These are phyloP conservation scores for Lycium barbarum DNA, from an alignment of 257 asterid species.

Conservation along the genomic window DNA sequence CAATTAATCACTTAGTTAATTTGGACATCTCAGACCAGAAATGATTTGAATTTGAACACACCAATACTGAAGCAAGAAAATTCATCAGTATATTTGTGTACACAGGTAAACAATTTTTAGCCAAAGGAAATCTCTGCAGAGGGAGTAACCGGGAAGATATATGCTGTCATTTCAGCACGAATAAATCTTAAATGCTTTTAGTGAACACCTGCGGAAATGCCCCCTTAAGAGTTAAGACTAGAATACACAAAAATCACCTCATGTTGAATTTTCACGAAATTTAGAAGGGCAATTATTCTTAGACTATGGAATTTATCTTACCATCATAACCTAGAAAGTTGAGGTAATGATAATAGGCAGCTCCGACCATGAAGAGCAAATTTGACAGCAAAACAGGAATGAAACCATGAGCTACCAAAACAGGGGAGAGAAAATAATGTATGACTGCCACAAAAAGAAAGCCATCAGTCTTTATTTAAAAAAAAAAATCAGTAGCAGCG, in stretches of 20 bases:
- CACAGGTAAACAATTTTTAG: constrained; percentile 11
- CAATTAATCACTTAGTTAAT: not conserved
- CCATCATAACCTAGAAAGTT: constrained; percentile 95
- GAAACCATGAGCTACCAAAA: constrained; percentile 95
- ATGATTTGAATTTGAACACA: not conserved
- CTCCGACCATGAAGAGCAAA: constrained; percentile 91
- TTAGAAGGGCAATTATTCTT: not conserved
- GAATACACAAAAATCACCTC: not conserved
- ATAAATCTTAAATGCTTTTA: constrained; percentile 7
- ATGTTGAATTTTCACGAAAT: not conserved
- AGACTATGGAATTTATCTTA: constrained; percentile 42
- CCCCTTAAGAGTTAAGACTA: not conserved
- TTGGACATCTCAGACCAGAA: not conserved
- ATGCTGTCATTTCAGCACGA: not conserved
- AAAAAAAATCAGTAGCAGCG: constrained; percentile 36
- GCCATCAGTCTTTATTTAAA: not conserved
- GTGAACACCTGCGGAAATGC: not conserved
- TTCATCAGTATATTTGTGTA: not conserved
- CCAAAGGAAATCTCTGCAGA: constrained; percentile 3
- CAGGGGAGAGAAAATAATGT: constrained; percentile 90
- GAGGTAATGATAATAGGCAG: constrained; percentile 94
- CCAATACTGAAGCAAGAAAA: constrained; percentile 14
- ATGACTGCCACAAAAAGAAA: constrained; percentile 59
- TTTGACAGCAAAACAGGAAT: constrained; percentile 85
- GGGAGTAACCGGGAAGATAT: constrained; percentile 3